phyloP scores from a whole-genome alignment of 2,329 filamentous ascomycete genomes.

The Xylariaceae sp. region DNA sequence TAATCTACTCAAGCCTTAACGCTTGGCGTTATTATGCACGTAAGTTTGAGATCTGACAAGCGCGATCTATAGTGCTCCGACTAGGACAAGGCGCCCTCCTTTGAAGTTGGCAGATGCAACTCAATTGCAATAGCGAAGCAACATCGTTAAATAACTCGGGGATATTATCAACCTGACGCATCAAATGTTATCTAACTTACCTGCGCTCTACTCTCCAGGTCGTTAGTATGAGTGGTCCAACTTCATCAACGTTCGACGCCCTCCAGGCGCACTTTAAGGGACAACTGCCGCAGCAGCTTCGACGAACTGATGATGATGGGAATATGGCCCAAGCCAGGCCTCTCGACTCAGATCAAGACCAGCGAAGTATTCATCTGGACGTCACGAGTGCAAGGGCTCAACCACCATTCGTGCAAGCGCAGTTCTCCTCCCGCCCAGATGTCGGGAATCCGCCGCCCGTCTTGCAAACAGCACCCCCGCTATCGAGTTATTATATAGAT shows the following conservation, averaged over 20 bases:
- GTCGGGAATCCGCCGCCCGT: not conserved
- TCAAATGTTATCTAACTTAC: not conserved
- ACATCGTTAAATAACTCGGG: not conserved
- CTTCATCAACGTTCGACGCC: constrained; percentile 35
- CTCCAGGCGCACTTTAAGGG: constrained; percentile 37
- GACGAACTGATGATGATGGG: not conserved
- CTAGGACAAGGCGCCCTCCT: no score
- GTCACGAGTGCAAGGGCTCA: not conserved
- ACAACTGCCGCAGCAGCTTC: not conserved
- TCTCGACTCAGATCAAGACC: constrained; percentile 2
- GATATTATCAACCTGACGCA: not conserved
- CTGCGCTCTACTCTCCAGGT: not conserved
- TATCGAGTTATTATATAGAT: constrained; percentile 20
- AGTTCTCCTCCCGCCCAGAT: not conserved
- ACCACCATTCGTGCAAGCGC: not conserved
- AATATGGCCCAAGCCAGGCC: not conserved
- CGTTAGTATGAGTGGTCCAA: constrained; percentile 33
- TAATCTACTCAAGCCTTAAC: no score
- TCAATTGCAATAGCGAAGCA: not conserved
- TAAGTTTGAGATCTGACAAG: no score
- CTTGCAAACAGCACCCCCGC: constrained; percentile 3
- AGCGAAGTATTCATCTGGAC: not conserved
- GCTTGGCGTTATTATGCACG: no score
- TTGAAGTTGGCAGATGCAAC: no score
- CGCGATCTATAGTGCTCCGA: not conserved